These are phyloP conservation scores for Solanum pinnatisectum DNA, from an alignment of 257 asterid species.

Conservation along the genomic window DNA sequence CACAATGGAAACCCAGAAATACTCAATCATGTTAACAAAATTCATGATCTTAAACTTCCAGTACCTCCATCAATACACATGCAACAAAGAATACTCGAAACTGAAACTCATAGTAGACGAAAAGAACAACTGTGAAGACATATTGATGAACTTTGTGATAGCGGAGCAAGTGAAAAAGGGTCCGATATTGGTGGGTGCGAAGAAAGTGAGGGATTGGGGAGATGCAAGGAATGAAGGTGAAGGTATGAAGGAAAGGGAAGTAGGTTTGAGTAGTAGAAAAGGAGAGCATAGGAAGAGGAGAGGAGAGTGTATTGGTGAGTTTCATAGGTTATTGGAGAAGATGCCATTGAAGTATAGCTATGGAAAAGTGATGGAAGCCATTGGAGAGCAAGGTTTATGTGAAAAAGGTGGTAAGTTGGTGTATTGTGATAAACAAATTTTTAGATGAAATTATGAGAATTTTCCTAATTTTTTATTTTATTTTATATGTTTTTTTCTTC, in stretches of 20 bases:
- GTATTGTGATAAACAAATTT: constrained; percentile 53
- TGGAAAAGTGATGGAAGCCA: constrained; percentile 59
- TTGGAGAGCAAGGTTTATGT: constrained; percentile 84
- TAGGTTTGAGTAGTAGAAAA: constrained; percentile 72
- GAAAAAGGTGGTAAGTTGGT: constrained; percentile 54
- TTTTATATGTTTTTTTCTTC: too few relatives aligned
- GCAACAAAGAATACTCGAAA: constrained; percentile 19
- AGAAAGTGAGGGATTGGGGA: constrained; percentile 75
- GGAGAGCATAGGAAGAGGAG: constrained; percentile 79
- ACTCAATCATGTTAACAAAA: constrained; percentile 73
- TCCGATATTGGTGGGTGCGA: constrained; percentile 54
- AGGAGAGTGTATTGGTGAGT: constrained; percentile 67
- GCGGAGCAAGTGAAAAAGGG: constrained; percentile 47
- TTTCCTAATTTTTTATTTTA: not conserved
- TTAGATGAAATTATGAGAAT: not conserved
- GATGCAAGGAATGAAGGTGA: constrained; percentile 73
- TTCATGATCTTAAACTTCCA: constrained; percentile 36
- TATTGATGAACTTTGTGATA: constrained; percentile 73
- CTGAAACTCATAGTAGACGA: constrained; percentile 35
- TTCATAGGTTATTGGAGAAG: constrained; percentile 53
- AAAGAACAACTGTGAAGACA: constrained; percentile 74
- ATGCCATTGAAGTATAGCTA: constrained; percentile 78
- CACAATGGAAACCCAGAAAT: constrained; percentile 56
- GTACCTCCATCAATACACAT: constrained; percentile 52
- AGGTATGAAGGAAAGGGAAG: constrained; percentile 37